Percentiles rank a stretch among this genome's conserved stretches.
These are phyloP conservation scores for Phytopythium aichiense DNA, from an alignment of 352 stramenopile genomes.

Conservation along the genomic window DNA sequence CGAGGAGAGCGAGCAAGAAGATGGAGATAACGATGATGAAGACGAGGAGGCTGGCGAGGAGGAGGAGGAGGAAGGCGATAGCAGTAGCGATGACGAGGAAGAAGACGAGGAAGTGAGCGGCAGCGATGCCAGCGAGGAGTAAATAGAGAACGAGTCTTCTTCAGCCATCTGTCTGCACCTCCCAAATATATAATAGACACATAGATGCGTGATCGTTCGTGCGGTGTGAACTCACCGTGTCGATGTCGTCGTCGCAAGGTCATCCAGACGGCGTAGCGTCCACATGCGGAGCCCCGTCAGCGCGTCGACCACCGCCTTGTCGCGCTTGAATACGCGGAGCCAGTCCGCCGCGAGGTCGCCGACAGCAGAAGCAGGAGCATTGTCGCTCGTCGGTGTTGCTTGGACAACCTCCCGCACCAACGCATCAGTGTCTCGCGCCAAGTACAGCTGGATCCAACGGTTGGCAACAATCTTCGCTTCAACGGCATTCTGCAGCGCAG, in stretches of 20 bases:
- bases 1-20: neutral
- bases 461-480: constrained; percentile 43
- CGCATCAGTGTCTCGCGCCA: constrained; percentile 33
- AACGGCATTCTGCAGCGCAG: constrained; percentile 19
- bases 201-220: constrained; percentile 10
- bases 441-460: constrained; percentile 50
- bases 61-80: neutral
- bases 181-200: constrained; percentile 14
- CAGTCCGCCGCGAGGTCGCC: constrained; percentile 27
- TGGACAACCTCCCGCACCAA: constrained; percentile 30
- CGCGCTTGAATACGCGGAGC: constrained; percentile 36
- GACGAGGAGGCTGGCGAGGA: constrained; percentile 7
- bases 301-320: constrained; percentile 37
- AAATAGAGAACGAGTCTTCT: constrained; percentile 8
- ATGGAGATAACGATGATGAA: constrained; percentile 7
- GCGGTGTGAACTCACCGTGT: neutral
- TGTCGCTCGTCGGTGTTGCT: neutral
- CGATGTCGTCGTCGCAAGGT: neutral
- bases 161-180: neutral
- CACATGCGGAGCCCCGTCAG: constrained; percentile 33
- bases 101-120: neutral
- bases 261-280: constrained; percentile 34
- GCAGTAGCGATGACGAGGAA: constrained; percentile 4
- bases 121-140: constrained; percentile 1
- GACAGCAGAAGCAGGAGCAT: neutral